Percentiles rank a stretch among this genome's conserved stretches.
These are phyloP conservation scores for Rhododendron williamsianum DNA, from an alignment of 148 eudicot species.

Conservation along the genomic window DNA sequence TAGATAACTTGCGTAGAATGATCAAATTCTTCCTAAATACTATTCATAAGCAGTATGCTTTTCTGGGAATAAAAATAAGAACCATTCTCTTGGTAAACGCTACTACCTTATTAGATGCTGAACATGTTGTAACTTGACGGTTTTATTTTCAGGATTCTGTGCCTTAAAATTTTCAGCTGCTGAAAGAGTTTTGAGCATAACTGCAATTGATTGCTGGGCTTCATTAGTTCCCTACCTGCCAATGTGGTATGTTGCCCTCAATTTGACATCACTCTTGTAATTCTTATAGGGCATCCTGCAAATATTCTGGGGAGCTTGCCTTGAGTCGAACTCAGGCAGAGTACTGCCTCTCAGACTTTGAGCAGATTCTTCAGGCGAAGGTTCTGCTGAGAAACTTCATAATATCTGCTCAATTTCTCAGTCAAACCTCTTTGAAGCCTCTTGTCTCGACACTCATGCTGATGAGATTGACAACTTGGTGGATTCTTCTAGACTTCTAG, in stretches of 20 bases:
- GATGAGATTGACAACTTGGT: slow-evolving; percentile 24
- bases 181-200: slow-evolving; percentile 18
- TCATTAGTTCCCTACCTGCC: slow-evolving; percentile 32
- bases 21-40: background rate
- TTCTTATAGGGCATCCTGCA: slow-evolving; percentile 29
- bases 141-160: slow-evolving; percentile 25
- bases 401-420: slow-evolving; percentile 23
- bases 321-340: slow-evolving; percentile 21
- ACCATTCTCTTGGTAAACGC: background rate
- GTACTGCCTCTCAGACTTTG: slow-evolving; percentile 31
- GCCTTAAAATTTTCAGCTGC: slow-evolving; percentile 25
- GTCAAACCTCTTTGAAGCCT: slow-evolving; percentile 20
- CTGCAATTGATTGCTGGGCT: slow-evolving; percentile 32
- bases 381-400: slow-evolving; percentile 21
- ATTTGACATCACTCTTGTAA: slow-evolving; percentile 19
- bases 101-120: no score
- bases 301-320: slow-evolving; percentile 15
- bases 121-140: no score
- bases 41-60: background rate
- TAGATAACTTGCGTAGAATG: background rate
- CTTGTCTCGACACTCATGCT: slow-evolving; percentile 24
- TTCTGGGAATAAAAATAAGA: background rate
- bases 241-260: slow-evolving; percentile 40
- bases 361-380: slow-evolving; percentile 23
- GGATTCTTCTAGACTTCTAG: slow-evolving; percentile 12